Percentiles rank a stretch among this genome's conserved stretches.
These are phyloP conservation scores for Candolleomyces efflorescens DNA, from an alignment of 768 basidiomycete genomes.

Conservation along the genomic window DNA sequence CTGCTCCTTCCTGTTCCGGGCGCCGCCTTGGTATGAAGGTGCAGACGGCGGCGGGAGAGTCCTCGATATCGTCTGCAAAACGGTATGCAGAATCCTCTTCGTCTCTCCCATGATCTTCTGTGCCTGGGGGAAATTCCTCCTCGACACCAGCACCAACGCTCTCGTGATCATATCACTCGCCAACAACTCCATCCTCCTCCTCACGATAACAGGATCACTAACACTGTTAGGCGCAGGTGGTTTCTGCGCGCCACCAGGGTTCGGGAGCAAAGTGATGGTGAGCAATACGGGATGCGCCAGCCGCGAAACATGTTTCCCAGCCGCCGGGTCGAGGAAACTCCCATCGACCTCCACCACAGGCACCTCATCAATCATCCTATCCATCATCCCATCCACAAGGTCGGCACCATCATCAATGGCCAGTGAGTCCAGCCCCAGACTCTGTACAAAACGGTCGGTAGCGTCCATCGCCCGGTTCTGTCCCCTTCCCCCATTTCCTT, in stretches of 20 bases:
- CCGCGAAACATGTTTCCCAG: slow-evolving; percentile 77
- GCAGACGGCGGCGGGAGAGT: slow-evolving; percentile 51
- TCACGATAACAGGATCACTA: slow-evolving; percentile 86
- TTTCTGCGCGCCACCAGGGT: slow-evolving; percentile 25
- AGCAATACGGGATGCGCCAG: slow-evolving; percentile 93
- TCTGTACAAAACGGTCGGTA: slow-evolving; percentile 85
- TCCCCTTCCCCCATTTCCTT: slow-evolving; percentile 4
- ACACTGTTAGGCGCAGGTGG: slow-evolving; percentile 39
- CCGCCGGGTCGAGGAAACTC: slow-evolving; percentile 89
- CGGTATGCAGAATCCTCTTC: slow-evolving; percentile 87
- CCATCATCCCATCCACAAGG: slow-evolving; percentile 90
- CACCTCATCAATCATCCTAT: slow-evolving; percentile 95
- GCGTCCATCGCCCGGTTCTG: slow-evolving; percentile 55
- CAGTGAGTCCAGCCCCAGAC: slow-evolving; percentile 76
- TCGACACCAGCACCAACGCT: slow-evolving; percentile 84
- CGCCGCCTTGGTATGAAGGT: slow-evolving; percentile 19
- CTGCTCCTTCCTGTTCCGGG: slow-evolving; percentile 75
- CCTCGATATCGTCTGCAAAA: slow-evolving; percentile 79
- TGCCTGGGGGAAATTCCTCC: slow-evolving; percentile 88
- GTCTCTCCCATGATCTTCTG: slow-evolving; percentile 89
- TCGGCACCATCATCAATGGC: slow-evolving; percentile 69
- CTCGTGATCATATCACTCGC: slow-evolving; percentile 98
- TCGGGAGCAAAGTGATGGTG: slow-evolving; percentile 84
- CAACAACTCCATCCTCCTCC: slow-evolving; percentile 93
- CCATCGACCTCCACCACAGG: slow-evolving; percentile 96